A percentile compares a stretch with the other conserved stretches of the same genome.
phyloP scores from a whole-genome alignment of 805 yeast genomes.

The Isabelozyma rhagii region DNA sequence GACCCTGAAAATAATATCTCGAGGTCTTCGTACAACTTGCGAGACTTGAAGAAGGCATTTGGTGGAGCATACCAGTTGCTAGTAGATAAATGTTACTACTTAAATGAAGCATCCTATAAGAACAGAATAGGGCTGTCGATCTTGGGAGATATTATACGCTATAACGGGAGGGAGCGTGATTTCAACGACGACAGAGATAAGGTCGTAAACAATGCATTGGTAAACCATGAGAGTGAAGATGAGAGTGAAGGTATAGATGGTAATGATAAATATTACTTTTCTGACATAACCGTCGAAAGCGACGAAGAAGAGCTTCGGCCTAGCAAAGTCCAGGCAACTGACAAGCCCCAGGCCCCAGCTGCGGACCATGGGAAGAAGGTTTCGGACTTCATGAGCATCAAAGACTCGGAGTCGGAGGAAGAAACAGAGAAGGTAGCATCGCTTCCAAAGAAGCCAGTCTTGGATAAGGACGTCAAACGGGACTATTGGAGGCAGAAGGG shows the following conservation, averaged over 20 bases:
- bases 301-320: constrained; percentile 15
- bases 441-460: constrained; percentile 10
- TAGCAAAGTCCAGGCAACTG: constrained; percentile 1
- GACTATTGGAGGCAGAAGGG: constrained; percentile 45
- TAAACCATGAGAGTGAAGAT: constrained; percentile 22
- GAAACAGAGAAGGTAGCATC: constrained; percentile 5
- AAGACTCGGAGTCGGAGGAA: constrained; percentile 5
- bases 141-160: constrained; percentile 74
- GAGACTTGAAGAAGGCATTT: constrained; percentile 80
- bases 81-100: constrained; percentile 69
- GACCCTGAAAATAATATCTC: constrained; percentile 82
- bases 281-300: constrained; percentile 41
- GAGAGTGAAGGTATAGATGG: constrained; percentile 35
- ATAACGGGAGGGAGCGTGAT: constrained; percentile 70
- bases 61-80: constrained; percentile 82
- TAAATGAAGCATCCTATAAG: constrained; percentile 63
- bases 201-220: constrained; percentile 59
- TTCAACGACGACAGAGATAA: constrained; percentile 69
- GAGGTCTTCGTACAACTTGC: constrained; percentile 76
- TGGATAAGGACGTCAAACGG: constrained; percentile 33
- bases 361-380: constrained; percentile 7
- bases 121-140: constrained; percentile 69
- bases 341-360: constrained; percentile 2
- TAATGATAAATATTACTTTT: constrained; percentile 39
- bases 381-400: constrained; percentile 19